Base-by-base conservation (phyloP, 1,139 yeast species). In the Candida tetrigidarum region DNA sequence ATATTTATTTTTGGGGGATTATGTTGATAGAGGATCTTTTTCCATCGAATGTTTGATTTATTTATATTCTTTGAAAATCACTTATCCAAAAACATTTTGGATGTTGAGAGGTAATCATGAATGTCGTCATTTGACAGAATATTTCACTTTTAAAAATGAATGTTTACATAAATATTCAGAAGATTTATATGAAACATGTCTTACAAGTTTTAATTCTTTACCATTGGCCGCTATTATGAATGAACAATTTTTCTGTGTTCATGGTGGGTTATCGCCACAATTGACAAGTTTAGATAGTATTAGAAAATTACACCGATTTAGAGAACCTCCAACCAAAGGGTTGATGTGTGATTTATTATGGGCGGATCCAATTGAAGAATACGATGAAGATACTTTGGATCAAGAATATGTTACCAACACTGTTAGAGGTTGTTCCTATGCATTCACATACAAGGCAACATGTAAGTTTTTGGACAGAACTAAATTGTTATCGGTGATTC, bases 201-300 rank as follows among this genome's bases (percentile, higher is more conserved):
- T 93, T 62, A 73, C 74, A 29, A 86, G 96, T 6, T 93, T 93
- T 66, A 90, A 91, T 62, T 83, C 96, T 1, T 71, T 93, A 50
- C 98, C 99, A 1, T 74, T 93, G 54, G 97, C 96, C 1, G 98
- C 98, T 0, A 74, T 93, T 30, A 88, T 93, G 95, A 92, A 92
- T 69, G 84, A 85, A 52, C 98, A 93, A 65, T 92, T 93, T 57
- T 86, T 93, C 63, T 93, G 99, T 67, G 96, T 92, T 42, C 99
- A 92, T 63, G 99, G 98, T 44, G 98, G 98, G n/a, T 74, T 92
- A 18, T 88, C 96, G 11, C 97, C 97, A 3, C 96, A 90, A 45
- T 70, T 92, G 52, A 79, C 75, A 49, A 71, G 84, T 2, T 73
- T 90, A 41, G 84, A 84, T 44, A 97, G 92, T 60, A 68, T 93